Evolutionary conservation across 179 eudicot species (phyloP).

Genomic region (Silene vulgaris): DNA sequence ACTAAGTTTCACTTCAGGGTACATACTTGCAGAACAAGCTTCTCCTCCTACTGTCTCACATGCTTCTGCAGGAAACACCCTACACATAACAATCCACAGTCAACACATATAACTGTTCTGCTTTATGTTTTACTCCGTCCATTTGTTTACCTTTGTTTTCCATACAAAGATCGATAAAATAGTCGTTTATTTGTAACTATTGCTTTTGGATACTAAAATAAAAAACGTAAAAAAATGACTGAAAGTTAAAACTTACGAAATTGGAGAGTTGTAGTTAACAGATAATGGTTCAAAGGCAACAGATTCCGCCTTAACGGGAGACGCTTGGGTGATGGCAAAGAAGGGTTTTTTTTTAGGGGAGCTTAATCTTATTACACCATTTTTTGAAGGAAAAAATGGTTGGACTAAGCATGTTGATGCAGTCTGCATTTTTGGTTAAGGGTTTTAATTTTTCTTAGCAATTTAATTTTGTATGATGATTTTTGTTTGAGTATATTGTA

Average conservation of each 20-base stretch:
- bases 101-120: neutral
- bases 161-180: too few relatives aligned
- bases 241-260: constrained; percentile 37
- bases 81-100: neutral
- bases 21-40: constrained; percentile 45
- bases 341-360: constrained; percentile 13
- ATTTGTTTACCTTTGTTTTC: neutral
- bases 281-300: constrained; percentile 26
- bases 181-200: too few relatives aligned
- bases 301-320: constrained; percentile 23
- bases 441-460: neutral
- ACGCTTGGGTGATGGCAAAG: neutral
- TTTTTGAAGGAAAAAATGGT: constrained; percentile 6
- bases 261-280: constrained; percentile 46
- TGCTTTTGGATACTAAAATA: too few relatives aligned
- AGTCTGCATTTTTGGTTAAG: constrained; percentile 31
- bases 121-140: neutral
- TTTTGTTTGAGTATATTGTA: too few relatives aligned
- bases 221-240: neutral
- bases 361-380: neutral
- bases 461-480: neutral
- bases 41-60: constrained; percentile 60
- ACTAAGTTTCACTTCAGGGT: constrained; percentile 48
- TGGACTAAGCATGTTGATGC: constrained; percentile 32
- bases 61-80: constrained; percentile 83